Evolutionary conservation across 805 yeast species (phyloP).

Genomic region (Yamadazyma sp.): DNA sequence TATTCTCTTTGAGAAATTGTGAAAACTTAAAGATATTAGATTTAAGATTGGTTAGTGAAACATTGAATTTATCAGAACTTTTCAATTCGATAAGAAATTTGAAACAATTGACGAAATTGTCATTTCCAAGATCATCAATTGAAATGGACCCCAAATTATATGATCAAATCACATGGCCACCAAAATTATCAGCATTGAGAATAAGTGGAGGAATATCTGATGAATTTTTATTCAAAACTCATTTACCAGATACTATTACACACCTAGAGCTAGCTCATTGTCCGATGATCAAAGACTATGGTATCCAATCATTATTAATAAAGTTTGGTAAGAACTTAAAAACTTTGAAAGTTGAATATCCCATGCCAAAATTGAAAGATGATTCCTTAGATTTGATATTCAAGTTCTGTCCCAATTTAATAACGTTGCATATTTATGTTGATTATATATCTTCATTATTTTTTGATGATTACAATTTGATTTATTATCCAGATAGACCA

Average conservation of each 20-base stretch:
- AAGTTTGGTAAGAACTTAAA: slow-evolving; percentile 65
- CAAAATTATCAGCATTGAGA: slow-evolving; percentile 63
- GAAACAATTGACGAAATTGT: slow-evolving; percentile 62
- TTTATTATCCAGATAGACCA: slow-evolving; percentile 36
- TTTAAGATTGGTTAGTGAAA: slow-evolving; percentile 83
- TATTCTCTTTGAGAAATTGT: slow-evolving; percentile 78
- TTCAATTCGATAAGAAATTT: slow-evolving; percentile 70
- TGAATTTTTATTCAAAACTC: slow-evolving; percentile 64
- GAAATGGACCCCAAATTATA: slow-evolving; percentile 50
- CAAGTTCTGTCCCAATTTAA: slow-evolving; percentile 70
- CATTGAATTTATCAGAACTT: slow-evolving; percentile 76
- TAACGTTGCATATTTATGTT: slow-evolving; percentile 63
- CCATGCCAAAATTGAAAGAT: slow-evolving; percentile 76
- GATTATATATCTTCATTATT: slow-evolving; percentile 62
- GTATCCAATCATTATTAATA: slow-evolving; percentile 58
- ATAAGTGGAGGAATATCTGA: slow-evolving; percentile 89
- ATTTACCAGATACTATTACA: slow-evolving; percentile 71
- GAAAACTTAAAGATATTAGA: slow-evolving; percentile 62
- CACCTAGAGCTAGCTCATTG: slow-evolving; percentile 83
- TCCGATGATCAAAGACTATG: slow-evolving; percentile 66
- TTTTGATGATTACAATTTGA: slow-evolving; percentile 33
- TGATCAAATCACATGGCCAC: slow-evolving; percentile 70
- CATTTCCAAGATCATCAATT: slow-evolving; percentile 87
- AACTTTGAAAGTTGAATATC: slow-evolving; percentile 70
- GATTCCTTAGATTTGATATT: slow-evolving; percentile 73